Evolutionary conservation across 257 asterid species (phyloP).

Genomic region (Nicotiana benthamiana): DNA sequence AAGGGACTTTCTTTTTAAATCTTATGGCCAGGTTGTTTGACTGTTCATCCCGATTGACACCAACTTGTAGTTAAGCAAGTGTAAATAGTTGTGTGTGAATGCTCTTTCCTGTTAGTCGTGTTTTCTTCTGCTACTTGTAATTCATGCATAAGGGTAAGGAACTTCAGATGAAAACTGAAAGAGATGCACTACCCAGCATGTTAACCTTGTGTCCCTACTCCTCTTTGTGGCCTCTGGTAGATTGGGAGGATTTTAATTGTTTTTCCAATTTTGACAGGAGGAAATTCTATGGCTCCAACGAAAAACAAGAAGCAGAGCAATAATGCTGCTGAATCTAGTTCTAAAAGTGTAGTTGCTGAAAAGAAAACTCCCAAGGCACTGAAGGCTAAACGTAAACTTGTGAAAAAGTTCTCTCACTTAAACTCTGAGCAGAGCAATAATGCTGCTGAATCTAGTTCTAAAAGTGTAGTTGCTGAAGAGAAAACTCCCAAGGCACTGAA

Average conservation of each 20-base stretch:
- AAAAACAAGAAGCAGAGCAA: constrained; percentile 15
- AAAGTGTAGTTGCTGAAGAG: not conserved
- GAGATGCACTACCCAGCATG: not conserved
- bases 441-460: constrained; percentile 14
- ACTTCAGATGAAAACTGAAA: not conserved
- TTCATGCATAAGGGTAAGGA: not conserved
- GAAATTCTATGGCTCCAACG: constrained; percentile 29
- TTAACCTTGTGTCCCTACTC: not conserved
- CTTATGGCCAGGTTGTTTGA: not conserved
- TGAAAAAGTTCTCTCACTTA: no score
- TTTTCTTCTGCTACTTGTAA: not conserved
- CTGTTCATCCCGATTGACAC: not conserved
- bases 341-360: not conserved
- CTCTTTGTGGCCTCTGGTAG: not conserved
- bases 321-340: constrained; percentile 15
- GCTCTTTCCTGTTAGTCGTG: not conserved
- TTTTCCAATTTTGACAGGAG: not conserved
- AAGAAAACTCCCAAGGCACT: not conserved
- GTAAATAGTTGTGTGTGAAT: not conserved
- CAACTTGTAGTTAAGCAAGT: not conserved
- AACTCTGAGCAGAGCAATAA: not conserved
- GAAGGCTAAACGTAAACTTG: not conserved
- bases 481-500: constrained; percentile 1
- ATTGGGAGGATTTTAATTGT: not conserved
- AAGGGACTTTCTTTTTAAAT: not conserved